Percentiles rank a stretch among this genome's conserved stretches.
Conservation (phyloP, 768 basidiomycete genomes). For the Rhodotorula toruloides region DNA sequence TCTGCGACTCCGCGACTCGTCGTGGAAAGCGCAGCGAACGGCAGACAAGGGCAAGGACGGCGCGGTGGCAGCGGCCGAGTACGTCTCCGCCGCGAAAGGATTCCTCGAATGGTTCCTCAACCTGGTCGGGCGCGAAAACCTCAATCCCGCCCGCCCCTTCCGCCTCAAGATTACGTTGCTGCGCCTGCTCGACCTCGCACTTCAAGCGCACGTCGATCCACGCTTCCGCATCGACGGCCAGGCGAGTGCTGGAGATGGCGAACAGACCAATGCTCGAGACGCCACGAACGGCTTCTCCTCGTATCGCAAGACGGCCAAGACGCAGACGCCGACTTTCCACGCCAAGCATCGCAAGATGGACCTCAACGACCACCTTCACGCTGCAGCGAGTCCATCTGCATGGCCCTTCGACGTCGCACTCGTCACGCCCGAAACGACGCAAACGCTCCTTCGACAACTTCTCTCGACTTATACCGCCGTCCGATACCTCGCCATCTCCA, state of each 20-base stretch:
- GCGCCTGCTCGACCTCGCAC: slow-evolving; percentile 30
- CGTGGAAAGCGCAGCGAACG: slow-evolving; percentile 20
- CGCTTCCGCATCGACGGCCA: slow-evolving; percentile 11
- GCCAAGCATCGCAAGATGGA: slow-evolving; percentile 8
- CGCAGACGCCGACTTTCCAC: slow-evolving; percentile 23
- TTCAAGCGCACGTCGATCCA: slow-evolving; percentile 30
- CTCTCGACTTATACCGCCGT: slow-evolving; percentile 36
- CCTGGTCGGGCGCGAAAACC: slow-evolving; percentile 10
- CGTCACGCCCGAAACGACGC: slow-evolving; percentile 26
- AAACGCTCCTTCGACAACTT: slow-evolving; percentile 29
- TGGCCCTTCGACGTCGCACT: slow-evolving; percentile 31
- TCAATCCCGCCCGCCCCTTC: slow-evolving; percentile 35
- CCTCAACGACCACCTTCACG: too few species aligned
- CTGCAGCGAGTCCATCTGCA: neutral
- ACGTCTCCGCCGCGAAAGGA: slow-evolving; percentile 9
- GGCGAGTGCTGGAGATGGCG: neutral
- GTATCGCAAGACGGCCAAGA: slow-evolving; percentile 28
- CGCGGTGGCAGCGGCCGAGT: slow-evolving; percentile 8
- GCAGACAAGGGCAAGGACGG: slow-evolving; percentile 25
- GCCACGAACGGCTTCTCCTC: slow-evolving; percentile 31
- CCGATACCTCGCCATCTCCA: slow-evolving; percentile 27
- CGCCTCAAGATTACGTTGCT: slow-evolving; percentile 36
- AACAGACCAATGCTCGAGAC: neutral
- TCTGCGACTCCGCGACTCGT: slow-evolving; percentile 29
- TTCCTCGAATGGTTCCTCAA: slow-evolving; percentile 18